Evolutionary conservation across 2,329 filamentous ascomycete genomes (phyloP).

Genomic region (Penicillium corylophilum): DNA sequence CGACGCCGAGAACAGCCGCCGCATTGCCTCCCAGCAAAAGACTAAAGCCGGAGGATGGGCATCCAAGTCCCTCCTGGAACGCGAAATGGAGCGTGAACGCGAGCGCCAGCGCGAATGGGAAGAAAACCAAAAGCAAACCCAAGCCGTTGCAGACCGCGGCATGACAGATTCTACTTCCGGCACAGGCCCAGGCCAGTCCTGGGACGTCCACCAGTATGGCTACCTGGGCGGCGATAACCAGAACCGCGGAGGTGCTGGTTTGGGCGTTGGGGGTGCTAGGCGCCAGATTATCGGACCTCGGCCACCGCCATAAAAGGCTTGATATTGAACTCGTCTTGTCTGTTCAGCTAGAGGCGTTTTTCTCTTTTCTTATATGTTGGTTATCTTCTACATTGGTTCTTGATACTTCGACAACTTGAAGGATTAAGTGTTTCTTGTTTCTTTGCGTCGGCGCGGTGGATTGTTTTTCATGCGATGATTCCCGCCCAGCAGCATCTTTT

Average conservation of each 20-base stretch:
- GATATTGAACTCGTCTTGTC: neutral
- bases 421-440: neutral
- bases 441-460: slow-evolving; percentile 14
- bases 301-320: slow-evolving; percentile 42
- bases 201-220: slow-evolving; percentile 66
- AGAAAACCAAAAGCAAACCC: slow-evolving; percentile 54
- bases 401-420: neutral
- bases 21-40: slow-evolving; percentile 55
- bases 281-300: slow-evolving; percentile 64
- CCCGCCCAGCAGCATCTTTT: neutral
- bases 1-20: slow-evolving; percentile 56
- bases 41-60: slow-evolving; percentile 62
- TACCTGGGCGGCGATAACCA: slow-evolving; percentile 63
- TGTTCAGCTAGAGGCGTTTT: slow-evolving; percentile 6
- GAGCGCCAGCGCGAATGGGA: slow-evolving; percentile 66
- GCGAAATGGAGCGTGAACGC: slow-evolving; percentile 67
- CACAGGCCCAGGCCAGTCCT: slow-evolving; percentile 50
- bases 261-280: slow-evolving; percentile 56
- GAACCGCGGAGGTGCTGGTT: slow-evolving; percentile 53
- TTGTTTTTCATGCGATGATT: slow-evolving; percentile 4
- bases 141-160: slow-evolving; percentile 47
- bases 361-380: neutral
- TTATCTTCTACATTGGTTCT: neutral
- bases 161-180: slow-evolving; percentile 43
- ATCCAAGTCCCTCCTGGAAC: slow-evolving; percentile 62